Evolutionary conservation across 306 rosid genomes (phyloP).

Genomic region (Cicer bijugum): DNA sequence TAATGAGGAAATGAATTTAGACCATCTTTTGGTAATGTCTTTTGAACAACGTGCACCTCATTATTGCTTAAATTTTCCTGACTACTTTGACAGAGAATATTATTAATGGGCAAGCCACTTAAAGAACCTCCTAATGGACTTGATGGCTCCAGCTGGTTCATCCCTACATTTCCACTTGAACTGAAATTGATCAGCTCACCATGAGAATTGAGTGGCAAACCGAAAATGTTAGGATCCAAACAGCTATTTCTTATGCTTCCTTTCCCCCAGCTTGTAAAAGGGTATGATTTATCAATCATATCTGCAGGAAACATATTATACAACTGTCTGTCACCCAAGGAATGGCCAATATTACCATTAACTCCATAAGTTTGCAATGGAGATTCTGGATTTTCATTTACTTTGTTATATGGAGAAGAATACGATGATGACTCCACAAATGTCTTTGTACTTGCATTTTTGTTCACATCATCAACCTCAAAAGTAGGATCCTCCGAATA

Average conservation of each 20-base stretch:
- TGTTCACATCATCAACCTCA: conserved; percentile 51
- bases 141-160: conserved; percentile 54
- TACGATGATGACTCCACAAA: conserved; percentile 54
- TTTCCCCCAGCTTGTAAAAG: conserved; percentile 57
- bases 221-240: conserved; percentile 54
- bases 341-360: conserved; percentile 41
- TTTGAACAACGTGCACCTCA: conserved; percentile 55
- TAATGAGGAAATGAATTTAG: conserved; percentile 60
- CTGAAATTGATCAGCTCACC: conserved; percentile 82
- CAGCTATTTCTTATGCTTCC: conserved; percentile 52
- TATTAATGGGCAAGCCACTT: conserved; percentile 51
- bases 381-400: conserved; percentile 52
- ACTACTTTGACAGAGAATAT: conserved; percentile 45
- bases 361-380: conserved; percentile 53
- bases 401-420: conserved; percentile 55
- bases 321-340: conserved; percentile 47
- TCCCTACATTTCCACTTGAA: conserved; percentile 56
- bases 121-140: conserved; percentile 51
- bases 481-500: conserved; percentile 50
- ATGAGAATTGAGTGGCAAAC: conserved; percentile 95
- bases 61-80: conserved; percentile 51
- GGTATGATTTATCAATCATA: conserved; percentile 51
- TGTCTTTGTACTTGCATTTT: conserved; percentile 51
- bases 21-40: conserved; percentile 55
- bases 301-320: conserved; percentile 50